phyloP scores from a whole-genome alignment of 345 rosid genomes.

The Lepidium sativum region DNA sequence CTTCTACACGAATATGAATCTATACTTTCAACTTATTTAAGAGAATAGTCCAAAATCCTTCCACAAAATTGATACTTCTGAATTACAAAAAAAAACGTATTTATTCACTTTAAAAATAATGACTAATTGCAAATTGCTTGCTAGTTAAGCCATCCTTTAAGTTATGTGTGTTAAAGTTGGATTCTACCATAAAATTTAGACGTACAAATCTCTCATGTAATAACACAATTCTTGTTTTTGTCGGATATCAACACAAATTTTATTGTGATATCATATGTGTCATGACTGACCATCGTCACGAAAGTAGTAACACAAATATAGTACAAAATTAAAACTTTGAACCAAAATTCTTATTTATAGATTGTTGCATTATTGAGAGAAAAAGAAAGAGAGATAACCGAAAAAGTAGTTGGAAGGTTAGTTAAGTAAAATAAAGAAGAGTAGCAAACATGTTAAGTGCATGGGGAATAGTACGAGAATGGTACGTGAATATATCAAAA shows the following conservation, averaged over 20 bases:
- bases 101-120: too few species aligned
- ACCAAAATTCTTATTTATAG: background rate
- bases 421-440: constrained; percentile 13
- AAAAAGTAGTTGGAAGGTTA: constrained; percentile 27
- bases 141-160: too few species aligned
- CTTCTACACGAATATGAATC: too few species aligned
- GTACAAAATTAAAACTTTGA: background rate
- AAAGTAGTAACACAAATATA: background rate
- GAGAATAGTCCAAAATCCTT: too few species aligned
- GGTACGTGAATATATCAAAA: constrained; percentile 23
- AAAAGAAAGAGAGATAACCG: background rate
- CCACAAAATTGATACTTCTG: too few species aligned
- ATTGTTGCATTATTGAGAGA: constrained; percentile 3
- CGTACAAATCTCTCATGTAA: too few species aligned
- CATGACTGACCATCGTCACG: background rate
- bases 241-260: background rate
- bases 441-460: constrained; percentile 29
- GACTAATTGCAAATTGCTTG: too few species aligned
- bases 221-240: too few species aligned
- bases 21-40: too few species aligned
- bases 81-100: too few species aligned
- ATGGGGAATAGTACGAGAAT: constrained; percentile 27
- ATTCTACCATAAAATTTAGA: too few species aligned
- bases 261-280: background rate
- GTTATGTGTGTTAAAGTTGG: too few species aligned